Conservation (phyloP, 495 filamentous ascomycete species). For the Aspergillus asperescens region DNA sequence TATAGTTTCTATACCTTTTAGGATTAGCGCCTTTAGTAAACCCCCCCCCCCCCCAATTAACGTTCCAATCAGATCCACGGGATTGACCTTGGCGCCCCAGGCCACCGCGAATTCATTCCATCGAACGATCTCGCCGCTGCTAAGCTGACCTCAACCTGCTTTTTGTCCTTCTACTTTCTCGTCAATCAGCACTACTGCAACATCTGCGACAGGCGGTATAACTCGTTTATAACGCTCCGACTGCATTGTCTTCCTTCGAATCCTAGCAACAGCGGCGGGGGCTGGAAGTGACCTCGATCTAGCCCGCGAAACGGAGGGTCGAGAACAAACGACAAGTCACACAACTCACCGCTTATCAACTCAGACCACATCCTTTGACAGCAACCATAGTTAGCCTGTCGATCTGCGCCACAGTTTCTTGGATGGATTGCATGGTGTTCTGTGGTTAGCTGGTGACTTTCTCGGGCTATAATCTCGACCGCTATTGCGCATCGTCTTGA, state of each 20-base stretch:
- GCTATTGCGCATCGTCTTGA: not conserved
- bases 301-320: not conserved
- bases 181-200: not conserved
- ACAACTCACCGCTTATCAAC: slow-evolving; percentile 17
- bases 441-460: slow-evolving; percentile 11
- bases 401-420: slow-evolving; percentile 10
- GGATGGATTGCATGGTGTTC: slow-evolving; percentile 11
- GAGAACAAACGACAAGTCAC: slow-evolving; percentile 2
- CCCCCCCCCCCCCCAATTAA: not conserved
- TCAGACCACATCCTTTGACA: slow-evolving; percentile 14
- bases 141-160: slow-evolving; percentile 8
- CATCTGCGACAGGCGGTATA: not conserved
- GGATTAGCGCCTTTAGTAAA: not conserved
- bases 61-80: not conserved
- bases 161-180: not conserved
- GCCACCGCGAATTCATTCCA: not conserved
- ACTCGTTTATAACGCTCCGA: not conserved
- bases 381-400: slow-evolving; percentile 6
- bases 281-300: no score
- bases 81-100: slow-evolving; percentile 1
- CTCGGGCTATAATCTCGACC: slow-evolving; percentile 11
- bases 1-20: not conserved
- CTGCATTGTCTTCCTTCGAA: not conserved
- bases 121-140: slow-evolving; percentile 6
- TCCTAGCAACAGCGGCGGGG: not conserved